Evolutionary conservation across 140 eudicot species (phyloP).

Genomic region (Oenanthe javanica): DNA sequence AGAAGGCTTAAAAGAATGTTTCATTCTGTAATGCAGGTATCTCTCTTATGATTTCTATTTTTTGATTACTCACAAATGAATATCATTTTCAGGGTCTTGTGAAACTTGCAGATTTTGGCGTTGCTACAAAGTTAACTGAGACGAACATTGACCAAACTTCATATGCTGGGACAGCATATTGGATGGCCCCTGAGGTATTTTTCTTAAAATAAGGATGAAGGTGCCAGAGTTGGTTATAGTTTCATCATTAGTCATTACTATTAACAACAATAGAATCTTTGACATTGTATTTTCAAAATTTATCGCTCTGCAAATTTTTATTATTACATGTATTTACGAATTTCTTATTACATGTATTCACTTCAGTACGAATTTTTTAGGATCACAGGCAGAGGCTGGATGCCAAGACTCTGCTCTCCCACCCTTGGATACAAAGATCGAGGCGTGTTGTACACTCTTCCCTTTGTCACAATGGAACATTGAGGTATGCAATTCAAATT

Average conservation of each 20-base stretch:
- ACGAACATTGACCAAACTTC: constrained; percentile 91
- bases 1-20: not conserved
- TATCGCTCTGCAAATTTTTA: not conserved
- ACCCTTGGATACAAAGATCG: constrained; percentile 94
- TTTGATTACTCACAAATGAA: constrained; percentile 6
- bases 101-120: constrained; percentile 99
- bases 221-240: constrained; percentile 1
- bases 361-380: constrained; percentile 33
- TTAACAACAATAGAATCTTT: not conserved
- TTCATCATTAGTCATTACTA: not conserved
- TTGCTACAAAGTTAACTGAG: constrained; percentile 89
- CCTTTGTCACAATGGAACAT: constrained; percentile 67
- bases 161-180: constrained; percentile 94
- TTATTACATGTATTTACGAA: no score
- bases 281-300: not conserved
- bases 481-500: constrained; percentile 34
- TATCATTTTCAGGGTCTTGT: constrained; percentile 78
- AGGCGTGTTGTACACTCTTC: constrained; percentile 78
- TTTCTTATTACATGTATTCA: constrained; percentile 17
- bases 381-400: constrained; percentile 95
- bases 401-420: constrained; percentile 91
- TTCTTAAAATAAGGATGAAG: not conserved
- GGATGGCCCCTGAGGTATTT: constrained; percentile 99
- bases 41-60: not conserved
- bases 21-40: not conserved